Conservation (phyloP, 345 rosid species). For the Iberis pinnata region DNA sequence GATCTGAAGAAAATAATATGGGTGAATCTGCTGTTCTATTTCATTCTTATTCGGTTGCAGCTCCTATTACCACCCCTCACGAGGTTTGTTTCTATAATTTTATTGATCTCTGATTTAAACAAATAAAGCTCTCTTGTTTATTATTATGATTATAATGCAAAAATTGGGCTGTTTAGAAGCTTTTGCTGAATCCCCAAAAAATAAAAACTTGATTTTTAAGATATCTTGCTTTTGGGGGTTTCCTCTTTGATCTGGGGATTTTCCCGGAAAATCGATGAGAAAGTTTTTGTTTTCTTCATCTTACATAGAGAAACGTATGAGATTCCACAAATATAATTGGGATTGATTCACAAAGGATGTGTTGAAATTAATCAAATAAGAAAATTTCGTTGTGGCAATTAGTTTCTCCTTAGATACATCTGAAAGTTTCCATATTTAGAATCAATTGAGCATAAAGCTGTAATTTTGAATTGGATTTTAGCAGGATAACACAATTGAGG, state of each 20-base stretch:
- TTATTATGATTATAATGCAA: too few relatives aligned
- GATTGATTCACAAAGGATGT: too few relatives aligned
- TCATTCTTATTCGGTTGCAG: slow-evolving; percentile 66
- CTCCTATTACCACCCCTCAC: slow-evolving; percentile 38
- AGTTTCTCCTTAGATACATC: background rate
- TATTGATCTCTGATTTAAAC: background rate
- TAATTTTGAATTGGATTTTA: background rate
- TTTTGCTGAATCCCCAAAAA: too few relatives aligned
- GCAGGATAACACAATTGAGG: slow-evolving; percentile 63
- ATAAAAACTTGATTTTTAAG: background rate
- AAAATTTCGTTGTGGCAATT: too few relatives aligned
- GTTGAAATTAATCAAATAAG: too few relatives aligned
- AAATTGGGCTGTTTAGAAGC: too few relatives aligned
- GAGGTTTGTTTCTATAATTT: slow-evolving; percentile 53
- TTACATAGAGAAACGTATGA: too few relatives aligned
- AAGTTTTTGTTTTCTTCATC: too few relatives aligned
- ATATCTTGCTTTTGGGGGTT: too few relatives aligned
- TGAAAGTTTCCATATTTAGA: slow-evolving; percentile 10
- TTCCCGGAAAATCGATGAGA: background rate
- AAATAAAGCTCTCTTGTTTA: background rate
- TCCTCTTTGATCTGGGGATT: background rate
- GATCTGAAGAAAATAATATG: slow-evolving; percentile 36
- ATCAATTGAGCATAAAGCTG: slow-evolving; percentile 1
- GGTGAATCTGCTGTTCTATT: slow-evolving; percentile 71
- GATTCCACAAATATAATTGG: too few relatives aligned